These are phyloP conservation scores for Verbascum thapsus DNA, from an alignment of 257 asterid genomes.

Conservation along the genomic window DNA sequence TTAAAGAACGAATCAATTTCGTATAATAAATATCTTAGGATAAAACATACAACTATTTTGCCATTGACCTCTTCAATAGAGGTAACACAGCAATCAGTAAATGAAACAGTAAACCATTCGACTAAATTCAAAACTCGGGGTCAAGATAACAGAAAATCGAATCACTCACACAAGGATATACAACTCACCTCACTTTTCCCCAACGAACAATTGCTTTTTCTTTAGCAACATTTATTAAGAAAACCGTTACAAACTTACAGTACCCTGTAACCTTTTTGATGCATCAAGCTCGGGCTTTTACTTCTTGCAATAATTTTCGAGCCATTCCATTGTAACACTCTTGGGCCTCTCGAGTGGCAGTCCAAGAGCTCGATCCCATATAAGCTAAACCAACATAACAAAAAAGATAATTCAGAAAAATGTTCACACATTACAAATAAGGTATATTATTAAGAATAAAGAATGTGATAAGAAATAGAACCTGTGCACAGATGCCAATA, in stretches of 20 bases:
- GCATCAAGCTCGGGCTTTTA: slow-evolving; percentile 34
- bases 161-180: slow-evolving; percentile 13
- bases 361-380: slow-evolving; percentile 99
- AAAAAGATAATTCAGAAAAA: slow-evolving; percentile 17
- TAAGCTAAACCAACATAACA: slow-evolving; percentile 57
- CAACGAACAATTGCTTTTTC: slow-evolving; percentile 13
- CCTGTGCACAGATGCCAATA: slow-evolving; percentile 96
- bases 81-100: not conserved
- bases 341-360: slow-evolving; percentile 97
- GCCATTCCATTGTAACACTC: slow-evolving; percentile 78
- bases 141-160: not conserved
- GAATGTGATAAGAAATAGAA: slow-evolving; percentile 25
- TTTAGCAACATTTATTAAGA: slow-evolving; percentile 30
- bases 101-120: not conserved
- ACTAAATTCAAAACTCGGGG: slow-evolving; percentile 18
- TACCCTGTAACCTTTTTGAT: not conserved
- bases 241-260: slow-evolving; percentile 12
- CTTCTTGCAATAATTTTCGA: slow-evolving; percentile 60
- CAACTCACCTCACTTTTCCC: slow-evolving; percentile 17
- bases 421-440: not conserved
- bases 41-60: not conserved
- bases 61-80: not conserved
- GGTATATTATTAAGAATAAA: not conserved
- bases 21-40: not conserved
- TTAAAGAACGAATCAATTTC: not conserved